Base-by-base conservation (phyloP, 176 grass and related monocot genomes). In the Cenchrus americanus region DNA sequence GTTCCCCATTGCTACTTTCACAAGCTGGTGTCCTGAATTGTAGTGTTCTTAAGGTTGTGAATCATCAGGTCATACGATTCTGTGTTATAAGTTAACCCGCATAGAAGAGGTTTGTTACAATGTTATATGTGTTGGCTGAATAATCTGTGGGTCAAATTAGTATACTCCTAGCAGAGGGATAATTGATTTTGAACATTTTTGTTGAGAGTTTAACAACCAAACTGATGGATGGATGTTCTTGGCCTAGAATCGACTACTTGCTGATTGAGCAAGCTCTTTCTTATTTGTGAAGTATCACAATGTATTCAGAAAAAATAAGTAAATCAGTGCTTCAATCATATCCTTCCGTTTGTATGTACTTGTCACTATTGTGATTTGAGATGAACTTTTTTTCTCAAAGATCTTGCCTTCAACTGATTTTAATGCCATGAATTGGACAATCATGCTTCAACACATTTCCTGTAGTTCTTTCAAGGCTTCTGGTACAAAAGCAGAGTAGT, bases 71-170 rank as follows among this genome's bases (percentile, higher is more conserved):
- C 66, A 87, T 57, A 83, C 57, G 21, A 8, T 80, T 58, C 21
- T 58, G 46, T 26, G 52, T 46, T 86, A 67, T 30, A 77, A 64
- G 40, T 14, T 76, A 30, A 49, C 40, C 71, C 73, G 72, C 41
- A 60, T 24, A 60, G 8, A 62, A 77, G 71, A 81, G 71, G 46
- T 55, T 57, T 66, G 24, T 42, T 66, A 10, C 17, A 4, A 49
- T 66, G 26, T 58, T 57, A 10, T 57, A 10, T 18, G 4, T 86
- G 58, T 66, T 73, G 47, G 65, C 67, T 67, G 49, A 88, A 84
- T 84, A 88, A 88, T 61, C 37, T 60, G 49, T 75, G 62, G 70
- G 26, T 68, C 5, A 47, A 59, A 66, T 40, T 75, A 50, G 78
- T 68, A 60, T 68, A 80, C 69, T 55, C 26, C 43, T 68, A 41